Base-by-base conservation (phyloP, 805 yeast species). In the Middelhovenomyces tepae region DNA sequence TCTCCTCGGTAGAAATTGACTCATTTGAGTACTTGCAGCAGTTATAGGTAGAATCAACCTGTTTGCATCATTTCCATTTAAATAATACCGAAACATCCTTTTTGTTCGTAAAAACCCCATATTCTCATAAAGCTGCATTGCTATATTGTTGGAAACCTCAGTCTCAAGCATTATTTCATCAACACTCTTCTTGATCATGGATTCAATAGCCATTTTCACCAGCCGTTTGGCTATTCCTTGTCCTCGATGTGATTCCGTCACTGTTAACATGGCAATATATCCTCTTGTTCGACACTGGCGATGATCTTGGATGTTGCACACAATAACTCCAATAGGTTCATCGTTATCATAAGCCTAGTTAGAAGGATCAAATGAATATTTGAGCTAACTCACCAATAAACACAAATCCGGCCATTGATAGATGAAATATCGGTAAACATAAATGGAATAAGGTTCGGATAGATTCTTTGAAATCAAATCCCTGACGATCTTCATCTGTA, bases 81-180 rank as follows among this genome's bases (percentile, higher is more conserved):
- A 56, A 52, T 91, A 91, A 63, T 91, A 91, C 33, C 95, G 65
- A 51, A 75, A 80, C 53, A 89, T 67, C 37, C 97, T 64, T 47
- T 84, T 80, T 32, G 75, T 66, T 31, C 84, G 62, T 25, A 84
- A 49, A 50, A 84, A 84, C 2, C 94, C 94, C 62, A 82, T 64
- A 39, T 73, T 71, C 49, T 80, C 85, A 47, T 84, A 84, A 11
- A 84, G 56, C 15, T 59, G 54, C 38, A 83, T 58, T 1, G 94
- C 94, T 1, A 80, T 77, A 7, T 39, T 51, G 50, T 91, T 91
- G 15, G 71, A 75, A 4, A 81, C 91, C 52, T 91, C 97, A 0
- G 98, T 84, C 52, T 91, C 98, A 38, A 91, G 64, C 63, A 79
- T 78, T n/a, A 87, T 73, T 55, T 91, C 98, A 57, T 91, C 97